Evolutionary conservation across 1,284 basidiomycete species (phyloP).

Genomic region (Wolfiporia cocos): DNA sequence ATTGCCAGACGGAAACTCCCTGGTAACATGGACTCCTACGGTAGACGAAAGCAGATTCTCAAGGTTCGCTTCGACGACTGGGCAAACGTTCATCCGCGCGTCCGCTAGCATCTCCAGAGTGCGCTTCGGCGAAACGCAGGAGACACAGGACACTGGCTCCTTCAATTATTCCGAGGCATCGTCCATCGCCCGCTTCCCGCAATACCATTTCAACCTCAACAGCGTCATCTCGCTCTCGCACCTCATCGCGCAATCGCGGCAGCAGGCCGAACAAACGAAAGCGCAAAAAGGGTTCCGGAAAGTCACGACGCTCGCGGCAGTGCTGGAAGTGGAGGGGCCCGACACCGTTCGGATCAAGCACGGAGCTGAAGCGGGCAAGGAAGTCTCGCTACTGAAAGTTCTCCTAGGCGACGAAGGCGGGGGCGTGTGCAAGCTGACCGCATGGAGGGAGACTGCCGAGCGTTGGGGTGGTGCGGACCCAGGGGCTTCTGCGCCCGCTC

Average conservation of each 20-base stretch:
- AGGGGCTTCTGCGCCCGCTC: conserved; percentile 21
- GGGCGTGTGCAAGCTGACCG: conserved; percentile 59
- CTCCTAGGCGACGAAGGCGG: conserved; percentile 66
- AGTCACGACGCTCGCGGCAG: conserved; percentile 52
- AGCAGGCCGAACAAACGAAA: conserved; percentile 2
- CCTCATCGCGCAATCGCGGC: conserved; percentile 22
- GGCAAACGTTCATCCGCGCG: conserved; percentile 23
- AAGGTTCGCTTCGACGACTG: conserved; percentile 6
- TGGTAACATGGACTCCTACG: conserved; percentile 54
- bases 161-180: conserved; percentile 53
- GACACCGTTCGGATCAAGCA: conserved; percentile 58
- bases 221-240: conserved; percentile 41
- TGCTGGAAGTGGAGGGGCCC: conserved; percentile 70
- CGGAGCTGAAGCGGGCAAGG: conserved; percentile 58
- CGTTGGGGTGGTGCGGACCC: conserved; percentile 43
- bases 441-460: conserved; percentile 71
- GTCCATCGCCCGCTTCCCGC: conserved; percentile 60
- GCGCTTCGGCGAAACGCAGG: conserved; percentile 27
- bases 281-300: conserved; percentile 29
- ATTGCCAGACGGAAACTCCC: conserved; percentile 39
- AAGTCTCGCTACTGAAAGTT: conserved; percentile 58
- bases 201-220: conserved; percentile 61
- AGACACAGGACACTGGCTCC: conserved; percentile 42
- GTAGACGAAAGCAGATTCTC: conserved; percentile 12
- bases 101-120: conserved; percentile 19